Conservation (phyloP, 768 basidiomycete species). For the Infundibulicybe gibba region DNA sequence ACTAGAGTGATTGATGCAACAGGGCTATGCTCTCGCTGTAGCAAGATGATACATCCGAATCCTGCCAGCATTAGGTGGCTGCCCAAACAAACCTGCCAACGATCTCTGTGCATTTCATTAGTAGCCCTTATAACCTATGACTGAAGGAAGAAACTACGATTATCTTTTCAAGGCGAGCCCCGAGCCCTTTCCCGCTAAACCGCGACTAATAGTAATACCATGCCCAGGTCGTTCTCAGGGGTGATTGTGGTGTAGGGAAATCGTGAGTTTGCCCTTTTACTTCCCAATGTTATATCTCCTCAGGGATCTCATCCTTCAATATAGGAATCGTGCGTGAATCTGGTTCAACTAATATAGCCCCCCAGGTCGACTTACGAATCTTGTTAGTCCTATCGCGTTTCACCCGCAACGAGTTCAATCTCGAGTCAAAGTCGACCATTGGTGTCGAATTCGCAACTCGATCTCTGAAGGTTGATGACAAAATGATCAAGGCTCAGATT, state of each 20-base stretch:
- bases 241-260: constrained; percentile 99
- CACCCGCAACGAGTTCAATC: constrained; percentile 99
- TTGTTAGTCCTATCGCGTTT: constrained; percentile 94
- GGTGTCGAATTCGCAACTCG: constrained; percentile 99
- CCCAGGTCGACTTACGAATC: too few relatives aligned
- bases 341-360: too few relatives aligned
- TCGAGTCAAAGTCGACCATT: constrained; percentile 98
- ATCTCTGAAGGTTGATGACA: constrained; percentile 91
- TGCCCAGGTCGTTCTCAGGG: constrained; percentile 91
- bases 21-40: too few relatives aligned
- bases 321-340: not conserved
- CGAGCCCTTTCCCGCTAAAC: not conserved
- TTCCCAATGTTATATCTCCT: not conserved
- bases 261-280: constrained; percentile 64
- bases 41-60: too few relatives aligned
- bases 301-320: not conserved
- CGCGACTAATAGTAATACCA: constrained; percentile 8
- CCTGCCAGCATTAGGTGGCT: too few relatives aligned
- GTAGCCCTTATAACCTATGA: constrained; percentile 44
- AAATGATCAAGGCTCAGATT: constrained; percentile 97
- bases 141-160: constrained; percentile 95
- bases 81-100: constrained; percentile 2
- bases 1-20: too few relatives aligned
- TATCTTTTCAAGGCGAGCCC: constrained; percentile 92
- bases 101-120: constrained; percentile 7